A percentile compares a stretch with the other conserved stretches of the same genome.
Evolutionary conservation across 139 green algal genomes (phyloP).

Genomic region (Astrephomene gubernaculifera): DNA sequence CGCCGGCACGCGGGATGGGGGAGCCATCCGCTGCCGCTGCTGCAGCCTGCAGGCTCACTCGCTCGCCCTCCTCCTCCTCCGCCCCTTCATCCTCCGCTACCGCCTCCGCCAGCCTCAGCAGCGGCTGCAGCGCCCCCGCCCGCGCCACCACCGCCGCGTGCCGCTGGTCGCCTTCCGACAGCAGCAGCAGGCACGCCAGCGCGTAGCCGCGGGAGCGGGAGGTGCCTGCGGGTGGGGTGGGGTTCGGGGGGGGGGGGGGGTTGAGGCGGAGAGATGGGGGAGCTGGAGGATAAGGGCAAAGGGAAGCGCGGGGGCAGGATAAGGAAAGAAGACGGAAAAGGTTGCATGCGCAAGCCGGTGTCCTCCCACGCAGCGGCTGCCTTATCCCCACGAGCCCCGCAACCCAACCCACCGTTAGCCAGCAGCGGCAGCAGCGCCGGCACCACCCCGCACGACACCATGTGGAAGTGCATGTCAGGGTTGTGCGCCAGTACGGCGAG

Average conservation of each 20-base stretch:
- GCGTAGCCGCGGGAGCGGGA: constrained; percentile 51
- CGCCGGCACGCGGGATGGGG: neutral
- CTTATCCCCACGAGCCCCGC: neutral
- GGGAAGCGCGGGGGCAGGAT: no score
- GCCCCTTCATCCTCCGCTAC: neutral
- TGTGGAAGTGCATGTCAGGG: constrained; percentile 61
- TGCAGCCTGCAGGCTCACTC: neutral
- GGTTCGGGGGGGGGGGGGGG: no score
- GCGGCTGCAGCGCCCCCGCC: constrained; percentile 9
- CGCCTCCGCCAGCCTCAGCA: constrained; percentile 1
- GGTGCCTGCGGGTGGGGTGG: neutral
- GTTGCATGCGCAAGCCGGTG: no score
- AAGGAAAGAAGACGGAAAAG: no score
- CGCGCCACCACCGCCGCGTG: constrained; percentile 57
- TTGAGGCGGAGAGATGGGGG: no score
- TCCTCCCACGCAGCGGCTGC: no score
- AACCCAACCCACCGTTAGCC: neutral
- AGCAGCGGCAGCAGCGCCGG: constrained; percentile 57
- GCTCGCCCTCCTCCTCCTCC: no score
- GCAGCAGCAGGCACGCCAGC: constrained; percentile 56
- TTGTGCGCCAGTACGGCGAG: constrained; percentile 60
- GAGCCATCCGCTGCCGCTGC: neutral
- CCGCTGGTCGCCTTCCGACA: constrained; percentile 50
- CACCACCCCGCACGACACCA: constrained; percentile 54
- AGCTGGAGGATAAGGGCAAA: no score